Evolutionary conservation across 352 stramenopile species (phyloP).

Genomic region (Globisporangium uncinulatum): DNA sequence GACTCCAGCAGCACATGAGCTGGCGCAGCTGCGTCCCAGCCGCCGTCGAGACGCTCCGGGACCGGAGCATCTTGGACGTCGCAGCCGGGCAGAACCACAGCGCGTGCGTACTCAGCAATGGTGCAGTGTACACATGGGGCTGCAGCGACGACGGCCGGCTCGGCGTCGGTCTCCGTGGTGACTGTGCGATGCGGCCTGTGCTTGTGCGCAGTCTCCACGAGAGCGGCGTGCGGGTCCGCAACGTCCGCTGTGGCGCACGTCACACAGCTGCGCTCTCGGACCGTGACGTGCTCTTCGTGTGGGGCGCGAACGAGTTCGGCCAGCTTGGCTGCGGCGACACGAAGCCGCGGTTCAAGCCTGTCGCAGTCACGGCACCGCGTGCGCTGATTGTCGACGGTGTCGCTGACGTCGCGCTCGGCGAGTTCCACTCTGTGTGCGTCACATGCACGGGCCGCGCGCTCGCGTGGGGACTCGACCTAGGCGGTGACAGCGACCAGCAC

Average conservation of each 20-base stretch:
- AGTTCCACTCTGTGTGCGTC: conserved; percentile 69
- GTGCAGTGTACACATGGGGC: conserved; percentile 70
- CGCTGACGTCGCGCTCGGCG: conserved; percentile 50
- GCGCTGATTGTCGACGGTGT: conserved; percentile 41
- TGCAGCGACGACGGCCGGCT: conserved; percentile 65
- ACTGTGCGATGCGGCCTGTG: conserved; percentile 31
- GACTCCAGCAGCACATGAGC: conserved; percentile 47
- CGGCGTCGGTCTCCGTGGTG: conserved; percentile 26
- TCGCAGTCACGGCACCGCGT: conserved; percentile 28
- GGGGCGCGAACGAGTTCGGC: conserved; percentile 77
- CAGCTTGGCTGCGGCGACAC: conserved; percentile 66
- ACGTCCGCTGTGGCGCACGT: conserved; percentile 56
- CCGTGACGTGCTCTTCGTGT: conserved; percentile 62
- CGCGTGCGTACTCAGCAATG: conserved; percentile 63
- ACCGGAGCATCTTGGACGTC: conserved; percentile 62
- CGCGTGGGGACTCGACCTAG: conserved; percentile 62
- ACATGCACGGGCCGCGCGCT: conserved; percentile 37
- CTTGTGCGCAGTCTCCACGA: conserved; percentile 34
- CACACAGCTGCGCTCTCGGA: conserved; percentile 70
- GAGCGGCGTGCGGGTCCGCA: conserved; percentile 29
- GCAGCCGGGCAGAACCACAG: conserved; percentile 72
- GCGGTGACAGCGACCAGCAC: conserved; percentile 32
- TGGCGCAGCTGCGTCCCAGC: conserved; percentile 67
- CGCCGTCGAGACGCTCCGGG: conserved; percentile 36
- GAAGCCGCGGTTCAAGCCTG: conserved; percentile 29